Evolutionary conservation across 2,329 filamentous ascomycete genomes (phyloP).

Genomic region (Cordyceps pruinosa): DNA sequence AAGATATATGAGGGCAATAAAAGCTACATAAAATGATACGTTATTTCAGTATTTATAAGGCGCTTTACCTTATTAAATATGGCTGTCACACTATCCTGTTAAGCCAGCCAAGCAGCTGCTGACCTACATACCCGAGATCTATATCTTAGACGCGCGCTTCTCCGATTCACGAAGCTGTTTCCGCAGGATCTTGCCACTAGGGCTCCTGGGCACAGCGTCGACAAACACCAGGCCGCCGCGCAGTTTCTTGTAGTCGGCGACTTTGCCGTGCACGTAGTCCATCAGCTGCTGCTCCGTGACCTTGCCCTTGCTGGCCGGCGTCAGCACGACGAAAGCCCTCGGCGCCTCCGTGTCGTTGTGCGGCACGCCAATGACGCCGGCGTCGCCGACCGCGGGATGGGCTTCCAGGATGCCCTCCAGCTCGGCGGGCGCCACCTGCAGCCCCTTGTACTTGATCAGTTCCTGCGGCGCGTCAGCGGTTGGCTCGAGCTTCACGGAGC

Average conservation of each 20-base stretch:
- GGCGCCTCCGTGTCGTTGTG: constrained; percentile 40
- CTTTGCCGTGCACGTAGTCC: constrained; percentile 21
- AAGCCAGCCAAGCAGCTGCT: too few species aligned
- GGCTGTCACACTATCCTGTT: too few species aligned
- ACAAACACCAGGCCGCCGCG: constrained; percentile 63
- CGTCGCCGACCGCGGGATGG: constrained; percentile 43
- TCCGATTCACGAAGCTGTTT: constrained; percentile 30
- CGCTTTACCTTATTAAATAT: too few species aligned
- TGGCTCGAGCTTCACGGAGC: too few species aligned
- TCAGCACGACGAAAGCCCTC: constrained; percentile 32
- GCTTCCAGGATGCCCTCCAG: constrained; percentile 43
- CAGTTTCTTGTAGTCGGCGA: constrained; percentile 55
- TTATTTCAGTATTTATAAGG: too few species aligned
- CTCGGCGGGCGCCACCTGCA: constrained; percentile 61
- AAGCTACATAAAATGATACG: too few species aligned
- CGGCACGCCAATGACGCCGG: constrained; percentile 54
- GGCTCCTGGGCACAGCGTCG: constrained; percentile 61
- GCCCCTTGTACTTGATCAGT: constrained; percentile 49
- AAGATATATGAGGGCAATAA: too few species aligned
- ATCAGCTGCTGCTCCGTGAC: constrained; percentile 21
- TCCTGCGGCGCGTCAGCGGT: constrained; percentile 36
- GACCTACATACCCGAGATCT: neutral
- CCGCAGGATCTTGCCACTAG: constrained; percentile 41
- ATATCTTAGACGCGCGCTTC: constrained; percentile 17
- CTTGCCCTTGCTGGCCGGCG: constrained; percentile 17